Percentiles rank a stretch among this genome's conserved stretches.
Conservation (phyloP, 2,329 filamentous ascomycete genomes). For the Monosporascus sp. region DNA sequence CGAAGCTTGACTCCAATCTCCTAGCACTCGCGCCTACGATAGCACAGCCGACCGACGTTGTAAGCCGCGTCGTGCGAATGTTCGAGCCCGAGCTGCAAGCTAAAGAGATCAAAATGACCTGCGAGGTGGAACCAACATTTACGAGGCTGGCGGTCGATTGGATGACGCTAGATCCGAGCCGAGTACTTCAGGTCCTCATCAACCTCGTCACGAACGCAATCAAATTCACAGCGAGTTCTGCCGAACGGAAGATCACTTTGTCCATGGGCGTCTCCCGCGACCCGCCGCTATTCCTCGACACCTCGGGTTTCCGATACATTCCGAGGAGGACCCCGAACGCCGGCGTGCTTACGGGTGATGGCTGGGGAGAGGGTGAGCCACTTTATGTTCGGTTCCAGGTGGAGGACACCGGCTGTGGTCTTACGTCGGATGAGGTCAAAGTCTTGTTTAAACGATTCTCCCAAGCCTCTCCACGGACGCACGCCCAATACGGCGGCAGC, state of each 20-base stretch:
- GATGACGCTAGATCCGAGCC: conserved; percentile 65
- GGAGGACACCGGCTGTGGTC: conserved; percentile 69
- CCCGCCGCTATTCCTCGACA: conserved; percentile 24
- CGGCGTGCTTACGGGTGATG: conserved; percentile 14
- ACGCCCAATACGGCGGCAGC: conserved; percentile 73
- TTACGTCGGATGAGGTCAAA: conserved; percentile 66
- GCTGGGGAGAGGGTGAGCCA: conserved; percentile 28
- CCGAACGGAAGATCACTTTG: conserved; percentile 49
- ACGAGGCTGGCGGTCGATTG: conserved; percentile 54
- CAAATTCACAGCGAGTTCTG: conserved; percentile 68
- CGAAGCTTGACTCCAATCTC: conserved; percentile 71
- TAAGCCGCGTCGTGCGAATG: conserved; percentile 67
- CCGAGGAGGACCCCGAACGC: conserved; percentile 20
- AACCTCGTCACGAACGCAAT: conserved; percentile 77
- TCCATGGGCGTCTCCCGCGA: conserved; percentile 39
- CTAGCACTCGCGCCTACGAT: conserved; percentile 67
- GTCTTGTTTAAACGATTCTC: conserved; percentile 74
- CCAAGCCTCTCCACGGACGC: conserved; percentile 70
- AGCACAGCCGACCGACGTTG: conserved; percentile 60
- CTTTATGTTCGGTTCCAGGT: conserved; percentile 68
- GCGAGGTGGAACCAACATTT: conserved; percentile 59
- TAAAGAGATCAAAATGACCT: conserved; percentile 61
- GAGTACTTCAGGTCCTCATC: conserved; percentile 73
- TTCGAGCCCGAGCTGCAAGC: conserved; percentile 70
- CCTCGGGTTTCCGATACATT: not conserved